Conservation (phyloP, 441 rosid species). For the Erysimum pusillum region DNA sequence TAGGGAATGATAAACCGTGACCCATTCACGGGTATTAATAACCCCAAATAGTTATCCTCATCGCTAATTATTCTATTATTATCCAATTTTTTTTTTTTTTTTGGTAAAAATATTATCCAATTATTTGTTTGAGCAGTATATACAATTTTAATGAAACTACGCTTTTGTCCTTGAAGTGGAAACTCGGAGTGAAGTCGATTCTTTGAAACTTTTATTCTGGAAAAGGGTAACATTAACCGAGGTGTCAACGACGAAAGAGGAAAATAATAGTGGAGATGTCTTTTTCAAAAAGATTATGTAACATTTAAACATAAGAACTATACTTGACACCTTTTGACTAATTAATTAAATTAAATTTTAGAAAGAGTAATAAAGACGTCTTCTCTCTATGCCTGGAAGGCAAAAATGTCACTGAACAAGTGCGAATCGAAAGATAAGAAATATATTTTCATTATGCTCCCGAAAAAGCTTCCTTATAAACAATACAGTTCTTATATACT, state of each 20-base stretch:
- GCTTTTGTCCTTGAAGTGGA: slow-evolving; percentile 26
- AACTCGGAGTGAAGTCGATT: slow-evolving; percentile 2
- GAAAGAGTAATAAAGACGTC: slow-evolving; percentile 18
- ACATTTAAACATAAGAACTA: slow-evolving; percentile 37
- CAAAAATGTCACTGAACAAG: not conserved
- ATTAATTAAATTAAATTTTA: slow-evolving; percentile 18
- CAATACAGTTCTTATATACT: too few relatives aligned
- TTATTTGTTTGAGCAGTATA: not conserved
- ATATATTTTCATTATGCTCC: not conserved
- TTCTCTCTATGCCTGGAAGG: slow-evolving; percentile 9
- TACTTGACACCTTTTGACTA: slow-evolving; percentile 37
- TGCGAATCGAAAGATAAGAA: not conserved
- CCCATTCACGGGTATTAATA: not conserved
- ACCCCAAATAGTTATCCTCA: not conserved
- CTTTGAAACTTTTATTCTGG: not conserved
- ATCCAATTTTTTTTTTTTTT: too few relatives aligned
- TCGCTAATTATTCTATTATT: not conserved
- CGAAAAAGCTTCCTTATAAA: not conserved
- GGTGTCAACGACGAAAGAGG: slow-evolving; percentile 37
- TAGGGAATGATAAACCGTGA: not conserved
- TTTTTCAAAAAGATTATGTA: slow-evolving; percentile 43
- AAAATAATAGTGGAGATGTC: slow-evolving; percentile 48
- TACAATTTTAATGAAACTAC: slow-evolving; percentile 8
- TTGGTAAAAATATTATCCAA: too few relatives aligned
- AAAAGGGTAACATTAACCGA: slow-evolving; percentile 18